A percentile compares a stretch with the other conserved stretches of the same genome.
Conservation (phyloP, 2,329 filamentous ascomycete species). For the Stemphylium lycopersici region DNA sequence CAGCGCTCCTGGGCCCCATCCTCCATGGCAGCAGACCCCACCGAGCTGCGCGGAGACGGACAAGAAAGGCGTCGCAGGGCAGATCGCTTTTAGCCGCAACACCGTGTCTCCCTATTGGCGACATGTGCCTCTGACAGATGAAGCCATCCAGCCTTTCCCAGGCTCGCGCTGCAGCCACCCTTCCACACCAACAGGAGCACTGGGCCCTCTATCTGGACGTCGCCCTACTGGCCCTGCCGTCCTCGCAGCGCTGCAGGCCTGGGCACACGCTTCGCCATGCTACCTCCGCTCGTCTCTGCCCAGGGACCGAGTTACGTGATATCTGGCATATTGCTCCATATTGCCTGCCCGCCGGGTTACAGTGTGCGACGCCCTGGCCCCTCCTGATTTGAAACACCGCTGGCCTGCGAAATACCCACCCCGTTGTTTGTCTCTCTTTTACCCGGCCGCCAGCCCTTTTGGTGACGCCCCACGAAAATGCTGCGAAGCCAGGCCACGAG, state of each 20-base stretch:
- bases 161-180: too few relatives aligned
- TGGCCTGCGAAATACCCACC: conserved; percentile 40
- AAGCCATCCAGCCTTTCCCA: conserved; percentile 4
- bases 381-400: conserved; percentile 40
- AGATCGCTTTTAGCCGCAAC: conserved; percentile 24
- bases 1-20: conserved; percentile 5
- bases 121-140: conserved; percentile 12
- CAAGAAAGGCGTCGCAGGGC: conserved; percentile 21
- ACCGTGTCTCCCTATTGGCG: conserved; percentile 18
- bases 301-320: conserved; percentile 39
- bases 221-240: too few relatives aligned
- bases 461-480: conserved; percentile 39
- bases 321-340: conserved; percentile 45
- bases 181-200: too few relatives aligned
- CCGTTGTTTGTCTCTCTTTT: conserved; percentile 43
- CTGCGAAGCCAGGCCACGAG: conserved; percentile 22
- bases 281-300: conserved; percentile 28
- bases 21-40: conserved; percentile 7
- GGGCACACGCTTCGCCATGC: conserved; percentile 20
- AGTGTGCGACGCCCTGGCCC: conserved; percentile 38
- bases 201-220: conserved; percentile 25
- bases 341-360: conserved; percentile 35
- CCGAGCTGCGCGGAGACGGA: conserved; percentile 19
- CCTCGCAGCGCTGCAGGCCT: background rate
- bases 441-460: conserved; percentile 42